A percentile compares a stretch with the other conserved stretches of the same genome.
Conservation (phyloP, 192 early-diverging fungal genomes). For the Linnemannia hyalina region DNA sequence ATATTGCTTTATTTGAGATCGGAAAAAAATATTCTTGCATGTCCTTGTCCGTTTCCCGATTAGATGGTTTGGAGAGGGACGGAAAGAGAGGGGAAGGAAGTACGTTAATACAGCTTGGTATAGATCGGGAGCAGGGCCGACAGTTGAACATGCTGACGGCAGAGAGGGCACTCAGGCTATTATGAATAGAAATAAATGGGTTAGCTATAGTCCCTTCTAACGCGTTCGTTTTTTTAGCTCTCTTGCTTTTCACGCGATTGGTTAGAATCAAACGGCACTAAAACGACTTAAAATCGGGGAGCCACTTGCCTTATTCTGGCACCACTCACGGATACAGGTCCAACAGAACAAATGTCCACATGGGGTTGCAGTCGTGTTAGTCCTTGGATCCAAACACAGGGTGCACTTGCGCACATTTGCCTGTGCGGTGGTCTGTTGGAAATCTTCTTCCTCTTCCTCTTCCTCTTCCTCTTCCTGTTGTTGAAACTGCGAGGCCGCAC, state of each 20-base stretch:
- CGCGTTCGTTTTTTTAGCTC: neutral
- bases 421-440: conserved; percentile 27
- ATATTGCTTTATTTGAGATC: neutral
- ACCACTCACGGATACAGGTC: conserved; percentile 95
- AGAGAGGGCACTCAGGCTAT: conserved; percentile 93
- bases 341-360: conserved; percentile 99
- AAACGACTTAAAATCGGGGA: too few species aligned
- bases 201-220: neutral
- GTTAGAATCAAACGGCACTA: too few species aligned
- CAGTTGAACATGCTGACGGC: conserved; percentile 82
- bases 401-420: conserved; percentile 78
- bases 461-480: conserved; percentile 22
- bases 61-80: neutral
- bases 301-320: conserved; percentile 80
- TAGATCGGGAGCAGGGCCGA: conserved; percentile 82
- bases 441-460: conserved; percentile 32
- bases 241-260: too few species aligned
- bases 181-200: conserved; percentile 12
- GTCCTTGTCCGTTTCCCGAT: neutral
- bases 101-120: conserved; percentile 68
- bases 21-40: neutral
- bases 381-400: conserved; percentile 85
- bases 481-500: neutral
- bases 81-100: neutral
- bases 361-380: conserved; percentile 83